Conservation (phyloP, 768 basidiomycete genomes). For the Tulasnella sp. region DNA sequence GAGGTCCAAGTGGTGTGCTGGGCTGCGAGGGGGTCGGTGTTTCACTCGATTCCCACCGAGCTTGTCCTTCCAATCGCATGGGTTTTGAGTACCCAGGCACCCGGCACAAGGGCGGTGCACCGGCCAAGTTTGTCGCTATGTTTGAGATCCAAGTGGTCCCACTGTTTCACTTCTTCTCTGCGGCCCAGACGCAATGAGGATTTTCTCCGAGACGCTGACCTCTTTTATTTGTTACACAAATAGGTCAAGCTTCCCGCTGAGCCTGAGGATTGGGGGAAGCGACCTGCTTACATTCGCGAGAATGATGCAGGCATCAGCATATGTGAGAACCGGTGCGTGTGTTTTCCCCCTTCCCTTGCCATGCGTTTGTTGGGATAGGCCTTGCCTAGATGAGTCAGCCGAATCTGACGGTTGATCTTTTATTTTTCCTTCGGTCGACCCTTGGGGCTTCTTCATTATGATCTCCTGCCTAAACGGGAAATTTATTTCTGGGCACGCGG, state of each 20-base stretch:
- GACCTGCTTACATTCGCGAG: slow-evolving; percentile 75
- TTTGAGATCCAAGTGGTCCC: not conserved
- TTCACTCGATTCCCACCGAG: slow-evolving; percentile 1
- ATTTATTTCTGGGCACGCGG: not conserved
- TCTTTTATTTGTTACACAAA: slow-evolving; percentile 6
- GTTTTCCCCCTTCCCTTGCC: not conserved
- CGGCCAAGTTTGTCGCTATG: not conserved
- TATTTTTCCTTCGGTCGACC: not conserved
- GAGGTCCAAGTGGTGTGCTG: not conserved
- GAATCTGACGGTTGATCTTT: not conserved
- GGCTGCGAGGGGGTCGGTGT: not conserved
- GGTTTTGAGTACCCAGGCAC: not conserved
- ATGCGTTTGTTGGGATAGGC: not conserved
- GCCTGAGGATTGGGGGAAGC: slow-evolving; percentile 69
- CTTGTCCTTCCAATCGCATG: not conserved
- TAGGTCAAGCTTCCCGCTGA: slow-evolving; percentile 87
- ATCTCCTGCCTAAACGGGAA: not conserved
- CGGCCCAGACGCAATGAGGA: not conserved
- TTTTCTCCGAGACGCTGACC: not conserved
- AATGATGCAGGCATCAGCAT: slow-evolving; percentile 71
- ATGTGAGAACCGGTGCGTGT: slow-evolving; percentile 71
- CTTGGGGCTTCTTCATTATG: slow-evolving; percentile 1
- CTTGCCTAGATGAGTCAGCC: not conserved
- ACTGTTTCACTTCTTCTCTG: not conserved
- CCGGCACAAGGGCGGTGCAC: not conserved